These are phyloP conservation scores for Cyberlindnera amylophila DNA, from an alignment of 805 yeast species.

Conservation along the genomic window DNA sequence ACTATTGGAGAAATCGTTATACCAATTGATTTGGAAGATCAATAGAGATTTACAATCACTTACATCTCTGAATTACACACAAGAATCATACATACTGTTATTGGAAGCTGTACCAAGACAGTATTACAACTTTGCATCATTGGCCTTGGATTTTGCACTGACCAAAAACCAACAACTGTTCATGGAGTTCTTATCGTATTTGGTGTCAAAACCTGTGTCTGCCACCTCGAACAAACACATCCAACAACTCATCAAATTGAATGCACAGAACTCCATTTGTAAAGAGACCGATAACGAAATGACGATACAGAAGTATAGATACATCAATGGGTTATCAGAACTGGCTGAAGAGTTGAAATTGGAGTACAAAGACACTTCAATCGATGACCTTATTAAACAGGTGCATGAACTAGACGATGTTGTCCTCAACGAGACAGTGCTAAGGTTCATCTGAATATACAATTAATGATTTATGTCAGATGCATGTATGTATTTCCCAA, in stretches of 20 bases:
- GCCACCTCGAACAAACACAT: slow-evolving; percentile 9
- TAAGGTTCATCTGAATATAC: slow-evolving; percentile 24
- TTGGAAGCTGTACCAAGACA: slow-evolving; percentile 20
- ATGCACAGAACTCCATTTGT: slow-evolving; percentile 6
- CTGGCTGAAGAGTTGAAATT: slow-evolving; percentile 6
- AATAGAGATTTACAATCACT: slow-evolving; percentile 6
- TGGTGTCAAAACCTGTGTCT: slow-evolving; percentile 8
- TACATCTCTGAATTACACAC: background rate
- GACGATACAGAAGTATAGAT: slow-evolving; percentile 17
- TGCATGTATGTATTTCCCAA: no score
- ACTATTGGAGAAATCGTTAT: slow-evolving; percentile 14
- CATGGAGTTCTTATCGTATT: slow-evolving; percentile 6
- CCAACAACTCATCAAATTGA: slow-evolving; percentile 9
- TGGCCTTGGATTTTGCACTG: background rate
- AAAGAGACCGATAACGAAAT: slow-evolving; percentile 11
- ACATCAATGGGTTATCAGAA: slow-evolving; percentile 12
- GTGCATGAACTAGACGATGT: slow-evolving; percentile 33
- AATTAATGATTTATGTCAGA: no score
- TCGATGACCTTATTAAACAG: slow-evolving; percentile 1
- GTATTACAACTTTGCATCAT: slow-evolving; percentile 4
- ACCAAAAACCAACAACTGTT: slow-evolving; percentile 12
- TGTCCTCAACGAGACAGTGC: slow-evolving; percentile 12
- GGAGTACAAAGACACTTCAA: slow-evolving; percentile 5
- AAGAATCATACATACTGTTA: slow-evolving; percentile 7
- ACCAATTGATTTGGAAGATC: slow-evolving; percentile 18